Evolutionary conservation across 2,329 filamentous ascomycete species (phyloP).

Genomic region (Macroventuria anomochaeta): DNA sequence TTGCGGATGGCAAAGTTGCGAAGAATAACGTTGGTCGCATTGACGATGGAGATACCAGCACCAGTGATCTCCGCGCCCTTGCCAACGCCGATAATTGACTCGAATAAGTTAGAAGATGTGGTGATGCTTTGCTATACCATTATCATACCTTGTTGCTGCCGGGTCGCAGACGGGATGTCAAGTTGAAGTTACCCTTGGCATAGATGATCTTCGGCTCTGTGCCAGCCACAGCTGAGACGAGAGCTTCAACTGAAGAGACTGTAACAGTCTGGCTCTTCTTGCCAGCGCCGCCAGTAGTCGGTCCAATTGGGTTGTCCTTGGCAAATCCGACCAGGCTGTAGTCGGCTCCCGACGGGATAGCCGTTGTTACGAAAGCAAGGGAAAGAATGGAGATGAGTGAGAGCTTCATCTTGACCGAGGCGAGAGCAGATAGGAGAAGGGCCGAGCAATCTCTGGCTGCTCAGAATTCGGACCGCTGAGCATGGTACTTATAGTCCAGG

Average conservation of each 20-base stretch:
- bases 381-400: conserved; percentile 29
- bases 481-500: conserved; percentile 17
- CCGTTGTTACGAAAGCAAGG: conserved; percentile 24
- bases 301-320: conserved; percentile 44
- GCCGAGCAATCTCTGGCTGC: conserved; percentile 3
- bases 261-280: conserved; percentile 36
- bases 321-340: conserved; percentile 42
- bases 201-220: conserved; percentile 49
- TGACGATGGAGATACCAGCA: conserved; percentile 61
- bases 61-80: conserved; percentile 52
- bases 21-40: conserved; percentile 65
- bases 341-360: conserved; percentile 28
- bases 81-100: conserved; percentile 35
- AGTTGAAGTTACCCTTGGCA: conserved; percentile 52
- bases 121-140: background rate
- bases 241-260: conserved; percentile 35
- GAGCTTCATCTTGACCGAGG: conserved; percentile 33
- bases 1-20: conserved; percentile 67
- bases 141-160: conserved; percentile 48
- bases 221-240: conserved; percentile 37
- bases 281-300: conserved; percentile 43
- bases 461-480: background rate
- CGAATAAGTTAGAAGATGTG: conserved; percentile 45
- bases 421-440: conserved; percentile 1
- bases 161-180: conserved; percentile 52